Conservation (phyloP, 306 rosid species). For the Fragaria iinumae region DNA sequence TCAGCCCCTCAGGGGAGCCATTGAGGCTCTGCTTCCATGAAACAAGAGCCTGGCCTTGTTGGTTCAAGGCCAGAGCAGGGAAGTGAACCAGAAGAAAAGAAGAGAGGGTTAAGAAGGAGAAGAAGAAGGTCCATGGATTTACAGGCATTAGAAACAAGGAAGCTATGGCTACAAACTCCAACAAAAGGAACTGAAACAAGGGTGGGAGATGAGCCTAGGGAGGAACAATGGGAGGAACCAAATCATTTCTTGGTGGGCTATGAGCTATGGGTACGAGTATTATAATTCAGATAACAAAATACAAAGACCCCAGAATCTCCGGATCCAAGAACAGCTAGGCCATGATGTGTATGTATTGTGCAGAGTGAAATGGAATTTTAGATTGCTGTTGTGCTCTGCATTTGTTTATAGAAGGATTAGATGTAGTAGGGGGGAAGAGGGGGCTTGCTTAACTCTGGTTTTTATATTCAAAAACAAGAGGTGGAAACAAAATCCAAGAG, state of each 20-base stretch:
- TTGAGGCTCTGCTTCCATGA: slow-evolving; percentile 78
- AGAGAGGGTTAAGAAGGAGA: slow-evolving; percentile 37
- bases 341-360: slow-evolving; percentile 52
- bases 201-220: slow-evolving; percentile 56
- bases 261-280: slow-evolving; percentile 5
- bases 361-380: slow-evolving; percentile 61
- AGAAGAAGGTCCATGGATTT: slow-evolving; percentile 61
- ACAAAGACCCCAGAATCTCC: slow-evolving; percentile 64
- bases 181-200: slow-evolving; percentile 32
- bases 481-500: neutral
- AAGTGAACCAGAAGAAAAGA: slow-evolving; percentile 24
- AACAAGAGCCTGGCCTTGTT: slow-evolving; percentile 75
- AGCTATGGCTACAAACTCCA: slow-evolving; percentile 50
- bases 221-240: slow-evolving; percentile 68
- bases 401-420: slow-evolving; percentile 43
- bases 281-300: slow-evolving; percentile 21
- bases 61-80: slow-evolving; percentile 57
- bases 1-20: slow-evolving; percentile 47
- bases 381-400: slow-evolving; percentile 47
- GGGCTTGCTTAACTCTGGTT: slow-evolving; percentile 45
- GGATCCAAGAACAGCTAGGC: slow-evolving; percentile 99
- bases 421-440: slow-evolving; percentile 25
- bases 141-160: slow-evolving; percentile 78
- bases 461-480: slow-evolving; percentile 32
- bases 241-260: slow-evolving; percentile 85